A percentile compares a stretch with the other conserved stretches of the same genome.
Evolutionary conservation across 2,329 filamentous ascomycete genomes (phyloP).

Genomic region (Trichocomaceae sp.): DNA sequence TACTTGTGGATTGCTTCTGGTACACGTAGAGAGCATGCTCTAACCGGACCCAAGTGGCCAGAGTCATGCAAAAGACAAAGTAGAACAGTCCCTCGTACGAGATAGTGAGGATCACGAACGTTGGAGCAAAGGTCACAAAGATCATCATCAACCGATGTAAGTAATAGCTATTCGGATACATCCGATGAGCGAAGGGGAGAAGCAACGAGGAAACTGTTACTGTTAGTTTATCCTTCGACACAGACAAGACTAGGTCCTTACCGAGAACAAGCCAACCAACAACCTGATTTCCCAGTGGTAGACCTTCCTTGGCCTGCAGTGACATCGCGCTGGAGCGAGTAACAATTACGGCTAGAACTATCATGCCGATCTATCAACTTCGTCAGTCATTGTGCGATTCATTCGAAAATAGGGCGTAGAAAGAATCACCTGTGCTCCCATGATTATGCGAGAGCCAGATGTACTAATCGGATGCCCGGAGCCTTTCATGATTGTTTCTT

Average conservation of each 20-base stretch:
- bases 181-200: slow-evolving; percentile 72
- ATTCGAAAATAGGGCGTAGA: background rate
- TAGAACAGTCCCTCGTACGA: slow-evolving; percentile 98
- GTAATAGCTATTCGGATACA: slow-evolving; percentile 79
- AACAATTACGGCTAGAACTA: slow-evolving; percentile 73
- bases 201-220: slow-evolving; percentile 61
- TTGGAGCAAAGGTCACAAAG: slow-evolving; percentile 86
- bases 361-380: slow-evolving; percentile 58
- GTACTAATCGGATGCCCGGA: slow-evolving; percentile 26
- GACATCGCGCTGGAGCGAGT: slow-evolving; percentile 81
- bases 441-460: slow-evolving; percentile 35
- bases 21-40: slow-evolving; percentile 66
- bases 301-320: slow-evolving; percentile 73
- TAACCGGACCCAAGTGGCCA: slow-evolving; percentile 85
- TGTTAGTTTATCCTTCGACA: slow-evolving; percentile 8
- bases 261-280: slow-evolving; percentile 75
- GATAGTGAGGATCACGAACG: slow-evolving; percentile 92
- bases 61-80: slow-evolving; percentile 72
- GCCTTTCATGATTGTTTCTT: slow-evolving; percentile 54
- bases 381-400: background rate
- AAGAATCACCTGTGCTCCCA: slow-evolving; percentile 39
- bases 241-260: slow-evolving; percentile 29
- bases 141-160: slow-evolving; percentile 81
- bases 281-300: slow-evolving; percentile 81
- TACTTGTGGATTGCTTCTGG: slow-evolving; percentile 18